Percentiles rank a stretch among this genome's conserved stretches.
Evolutionary conservation across 2,329 filamentous ascomycete genomes (phyloP).

Genomic region (Orbilia ellipsospora): DNA sequence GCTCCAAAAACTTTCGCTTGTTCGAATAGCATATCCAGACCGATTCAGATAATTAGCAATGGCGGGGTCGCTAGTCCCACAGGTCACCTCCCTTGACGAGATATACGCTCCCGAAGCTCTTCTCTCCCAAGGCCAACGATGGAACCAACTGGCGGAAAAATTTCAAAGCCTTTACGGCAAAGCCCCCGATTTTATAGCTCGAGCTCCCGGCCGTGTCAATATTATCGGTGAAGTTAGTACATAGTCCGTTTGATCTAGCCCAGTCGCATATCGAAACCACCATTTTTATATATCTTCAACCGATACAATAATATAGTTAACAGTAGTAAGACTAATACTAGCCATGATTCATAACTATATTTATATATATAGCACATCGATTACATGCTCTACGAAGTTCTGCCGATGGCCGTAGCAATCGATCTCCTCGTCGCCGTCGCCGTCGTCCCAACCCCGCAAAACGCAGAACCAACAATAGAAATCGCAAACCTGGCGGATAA

Average conservation of each 20-base stretch:
- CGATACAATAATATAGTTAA: not conserved
- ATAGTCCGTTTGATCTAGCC: not conserved
- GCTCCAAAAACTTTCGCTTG: too few relatives aligned
- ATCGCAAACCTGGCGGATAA: conserved; percentile 82
- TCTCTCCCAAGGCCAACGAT: conserved; percentile 75
- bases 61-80: conserved; percentile 69
- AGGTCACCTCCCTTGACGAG: conserved; percentile 78
- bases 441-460: conserved; percentile 63
- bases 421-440: conserved; percentile 87
- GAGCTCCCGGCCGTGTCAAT: conserved; percentile 94
- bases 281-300: too few relatives aligned
- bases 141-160: conserved; percentile 76
- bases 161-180: conserved; percentile 79
- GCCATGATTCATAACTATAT: not conserved
- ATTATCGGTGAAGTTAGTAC: conserved; percentile 81
- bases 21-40: too few relatives aligned
- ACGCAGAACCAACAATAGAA: conserved; percentile 73
- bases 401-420: conserved; percentile 93
- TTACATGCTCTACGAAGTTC: conserved; percentile 94
- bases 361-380: conserved; percentile 79
- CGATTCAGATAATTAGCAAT: conserved; percentile 14
- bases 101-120: conserved; percentile 84
- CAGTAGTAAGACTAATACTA: not conserved
- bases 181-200: conserved; percentile 80
- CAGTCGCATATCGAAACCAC: too few relatives aligned